These are phyloP conservation scores for Aspergillus affinis DNA, from an alignment of 495 filamentous ascomycete species.

Conservation along the genomic window DNA sequence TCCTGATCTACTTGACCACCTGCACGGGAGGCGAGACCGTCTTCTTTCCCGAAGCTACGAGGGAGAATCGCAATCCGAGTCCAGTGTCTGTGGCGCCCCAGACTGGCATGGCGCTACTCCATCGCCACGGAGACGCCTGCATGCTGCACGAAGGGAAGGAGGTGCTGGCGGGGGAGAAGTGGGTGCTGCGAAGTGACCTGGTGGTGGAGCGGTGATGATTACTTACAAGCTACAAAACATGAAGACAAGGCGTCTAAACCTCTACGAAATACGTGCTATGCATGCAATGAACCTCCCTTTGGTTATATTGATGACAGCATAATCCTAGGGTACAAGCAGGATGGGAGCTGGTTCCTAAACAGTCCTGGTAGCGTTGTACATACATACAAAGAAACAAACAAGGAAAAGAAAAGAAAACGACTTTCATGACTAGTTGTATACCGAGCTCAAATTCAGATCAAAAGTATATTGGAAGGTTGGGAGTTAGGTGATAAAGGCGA, in stretches of 20 bases:
- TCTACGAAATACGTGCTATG: background rate
- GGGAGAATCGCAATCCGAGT: constrained; percentile 49
- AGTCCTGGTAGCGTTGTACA: background rate
- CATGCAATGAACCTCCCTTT: background rate
- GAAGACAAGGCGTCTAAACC: background rate
- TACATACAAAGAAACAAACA: background rate
- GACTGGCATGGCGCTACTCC: constrained; percentile 79
- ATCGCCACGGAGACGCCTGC: constrained; percentile 87
- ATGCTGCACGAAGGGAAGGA: constrained; percentile 86
- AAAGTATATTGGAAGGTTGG: background rate
- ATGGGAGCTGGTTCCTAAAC: background rate
- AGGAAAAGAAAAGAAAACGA: background rate
- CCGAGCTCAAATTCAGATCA: background rate
- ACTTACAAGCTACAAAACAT: background rate
- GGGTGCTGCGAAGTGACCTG: constrained; percentile 87
- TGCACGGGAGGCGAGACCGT: constrained; percentile 85
- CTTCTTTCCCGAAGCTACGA: constrained; percentile 77
- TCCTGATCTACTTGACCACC: constrained; percentile 83
- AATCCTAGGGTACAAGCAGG: background rate
- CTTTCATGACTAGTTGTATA: background rate
- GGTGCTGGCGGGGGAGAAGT: constrained; percentile 82
- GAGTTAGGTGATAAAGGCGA: background rate
- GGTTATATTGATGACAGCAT: background rate
- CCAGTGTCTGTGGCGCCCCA: constrained; percentile 69
- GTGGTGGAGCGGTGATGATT: constrained; percentile 59